Evolutionary conservation across 257 asterid genomes (phyloP), one percentile per base, ranked within the genome.

Genomic region (Ilex aquifolium): DNA sequence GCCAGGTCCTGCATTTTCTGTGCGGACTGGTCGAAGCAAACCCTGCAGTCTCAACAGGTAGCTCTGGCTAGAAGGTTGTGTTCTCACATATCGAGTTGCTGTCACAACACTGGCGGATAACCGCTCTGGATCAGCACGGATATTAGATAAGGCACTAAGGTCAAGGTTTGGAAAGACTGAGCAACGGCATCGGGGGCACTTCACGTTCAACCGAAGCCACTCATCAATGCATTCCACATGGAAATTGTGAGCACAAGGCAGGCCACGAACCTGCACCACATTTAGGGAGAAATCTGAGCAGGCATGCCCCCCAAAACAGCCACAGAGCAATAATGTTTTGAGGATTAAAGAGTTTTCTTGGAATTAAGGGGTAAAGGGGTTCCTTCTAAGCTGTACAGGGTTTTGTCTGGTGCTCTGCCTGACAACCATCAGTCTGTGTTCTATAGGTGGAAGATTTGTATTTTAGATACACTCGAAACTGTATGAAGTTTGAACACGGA

Each of bases 221-320:
- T 89, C 95, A 17, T 92, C 99, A 13, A 92, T 92, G 80, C 99
- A 92, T 74, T 85, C 99, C 64, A 87, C 97, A 5, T 92, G 99
- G 69, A 92, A 92, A 64, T 92, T 92, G 83, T 92, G 99, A 13
- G 99, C 99, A 77, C 99, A 92, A 6, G 99, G 99, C 57, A 92
- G 94, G 31, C 97, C 99, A 0, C 99, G 84, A 39, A 92, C 98
- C 98, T 91, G 87, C 74, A 64, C 53, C 44, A 36, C 42, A 36
- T 36, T 36, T 0, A 36, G 5, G 27, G 42, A 36, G 42, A 36
- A 36, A 36, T 8, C 42, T 36, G 42, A 36, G 42, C 8, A 4
- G 5, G 42, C 42, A 4, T 36, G 42, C 42, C 42, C 27, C 42
- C 42, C 5, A 36, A 36, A 4, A 36, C 42, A 36, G 42, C 42